Evolutionary conservation across 2,329 filamentous ascomycete species (phyloP).

Genomic region (Clonostachys rhizophaga): DNA sequence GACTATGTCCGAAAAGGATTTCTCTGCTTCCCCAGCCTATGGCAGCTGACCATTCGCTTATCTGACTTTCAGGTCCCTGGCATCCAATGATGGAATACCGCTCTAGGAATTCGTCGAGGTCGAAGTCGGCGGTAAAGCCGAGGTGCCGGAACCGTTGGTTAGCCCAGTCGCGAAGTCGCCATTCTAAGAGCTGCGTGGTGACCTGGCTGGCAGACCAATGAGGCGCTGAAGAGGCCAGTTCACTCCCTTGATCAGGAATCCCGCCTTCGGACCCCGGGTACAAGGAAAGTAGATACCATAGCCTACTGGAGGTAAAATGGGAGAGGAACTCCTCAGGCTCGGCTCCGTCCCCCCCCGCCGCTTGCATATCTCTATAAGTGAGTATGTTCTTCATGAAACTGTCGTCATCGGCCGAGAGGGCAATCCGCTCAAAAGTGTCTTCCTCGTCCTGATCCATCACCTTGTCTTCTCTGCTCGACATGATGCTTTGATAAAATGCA

Average conservation of each 20-base stretch:
- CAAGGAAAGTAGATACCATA: slow-evolving; percentile 91
- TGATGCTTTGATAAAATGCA: slow-evolving; percentile 74
- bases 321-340: slow-evolving; percentile 75
- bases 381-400: slow-evolving; percentile 79
- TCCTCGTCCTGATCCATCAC: slow-evolving; percentile 78
- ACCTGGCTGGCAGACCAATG: slow-evolving; percentile 92
- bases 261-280: slow-evolving; percentile 78
- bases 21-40: slow-evolving; percentile 98
- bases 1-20: slow-evolving; percentile 83
- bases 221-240: slow-evolving; percentile 66
- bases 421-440: slow-evolving; percentile 84
- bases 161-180: slow-evolving; percentile 96
- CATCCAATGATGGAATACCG: slow-evolving; percentile 83
- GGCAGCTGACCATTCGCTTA: slow-evolving; percentile 91
- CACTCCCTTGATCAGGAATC: slow-evolving; percentile 66
- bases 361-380: slow-evolving; percentile 71
- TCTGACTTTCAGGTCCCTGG: slow-evolving; percentile 83
- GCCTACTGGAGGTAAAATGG: slow-evolving; percentile 75
- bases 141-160: slow-evolving; percentile 87
- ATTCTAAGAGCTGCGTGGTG: slow-evolving; percentile 86
- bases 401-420: slow-evolving; percentile 73
- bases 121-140: slow-evolving; percentile 96
- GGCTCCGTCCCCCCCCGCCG: slow-evolving; percentile 71
- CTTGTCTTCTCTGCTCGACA: slow-evolving; percentile 58
- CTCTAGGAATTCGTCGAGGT: slow-evolving; percentile 86